Evolutionary conservation across 163 green algal genomes (phyloP).

Genomic region (Trebouxiophyceae sp.): DNA sequence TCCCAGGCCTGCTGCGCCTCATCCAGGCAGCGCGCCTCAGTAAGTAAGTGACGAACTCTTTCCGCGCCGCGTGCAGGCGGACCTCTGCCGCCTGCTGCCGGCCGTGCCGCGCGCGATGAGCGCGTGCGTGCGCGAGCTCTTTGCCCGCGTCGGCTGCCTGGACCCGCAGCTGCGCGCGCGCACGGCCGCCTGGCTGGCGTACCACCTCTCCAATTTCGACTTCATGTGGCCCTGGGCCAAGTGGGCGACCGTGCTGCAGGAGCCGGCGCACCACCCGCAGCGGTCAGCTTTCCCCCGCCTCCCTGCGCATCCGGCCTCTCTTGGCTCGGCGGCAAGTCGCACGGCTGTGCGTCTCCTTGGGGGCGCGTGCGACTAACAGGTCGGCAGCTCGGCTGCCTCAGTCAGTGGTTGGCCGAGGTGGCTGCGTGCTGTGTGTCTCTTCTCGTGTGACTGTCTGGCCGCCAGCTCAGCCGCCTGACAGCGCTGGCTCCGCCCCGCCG

Average conservation of each 20-base stretch:
- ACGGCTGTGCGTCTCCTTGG: neutral
- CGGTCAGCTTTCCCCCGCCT: neutral
- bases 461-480: neutral
- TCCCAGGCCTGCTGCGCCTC: neutral
- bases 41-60: neutral
- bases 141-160: conserved; percentile 52
- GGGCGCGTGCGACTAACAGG: neutral
- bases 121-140: conserved; percentile 59
- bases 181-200: conserved; percentile 78
- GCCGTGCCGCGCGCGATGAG: conserved; percentile 66
- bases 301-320: no score
- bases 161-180: conserved; percentile 66
- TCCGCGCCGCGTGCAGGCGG: conserved; percentile 36
- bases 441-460: neutral
- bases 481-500: no score
- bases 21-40: neutral
- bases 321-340: neutral
- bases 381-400: neutral
- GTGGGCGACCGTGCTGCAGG: conserved; percentile 65
- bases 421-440: neutral
- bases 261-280: conserved; percentile 40
- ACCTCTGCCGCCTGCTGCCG: conserved; percentile 75
- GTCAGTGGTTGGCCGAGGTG: neutral
- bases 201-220: conserved; percentile 87
- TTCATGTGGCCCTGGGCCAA: conserved; percentile 89